Evolutionary conservation across 108 stramenopile species (phyloP).

Genomic region (Seminavis robusta): DNA sequence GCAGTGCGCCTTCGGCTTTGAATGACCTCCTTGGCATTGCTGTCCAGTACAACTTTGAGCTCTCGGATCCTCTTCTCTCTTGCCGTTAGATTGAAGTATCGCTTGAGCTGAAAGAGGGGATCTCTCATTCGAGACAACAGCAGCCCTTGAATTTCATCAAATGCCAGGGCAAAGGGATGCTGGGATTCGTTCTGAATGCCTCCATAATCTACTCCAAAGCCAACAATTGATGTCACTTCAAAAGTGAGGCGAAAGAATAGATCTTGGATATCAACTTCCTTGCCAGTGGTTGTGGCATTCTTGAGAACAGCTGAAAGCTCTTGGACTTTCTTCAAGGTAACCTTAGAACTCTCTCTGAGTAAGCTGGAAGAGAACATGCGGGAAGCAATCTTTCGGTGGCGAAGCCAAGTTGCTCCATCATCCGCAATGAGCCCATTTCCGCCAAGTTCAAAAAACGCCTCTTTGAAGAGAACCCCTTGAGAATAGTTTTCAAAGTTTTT

Average conservation of each 20-base stretch:
- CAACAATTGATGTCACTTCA: slow-evolving; percentile 41
- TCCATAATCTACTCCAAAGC: slow-evolving; percentile 38
- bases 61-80: slow-evolving; percentile 8
- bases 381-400: slow-evolving; percentile 58
- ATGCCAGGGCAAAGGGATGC: slow-evolving; percentile 27
- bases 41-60: slow-evolving; percentile 19
- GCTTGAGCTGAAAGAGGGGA: slow-evolving; percentile 22
- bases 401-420: slow-evolving; percentile 35
- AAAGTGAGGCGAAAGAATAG: slow-evolving; percentile 28
- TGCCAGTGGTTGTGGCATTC: slow-evolving; percentile 15
- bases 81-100: slow-evolving; percentile 1
- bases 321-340: slow-evolving; percentile 30
- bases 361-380: slow-evolving; percentile 24
- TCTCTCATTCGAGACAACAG: slow-evolving; percentile 22
- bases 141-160: slow-evolving; percentile 25
- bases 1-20: slow-evolving; percentile 16
- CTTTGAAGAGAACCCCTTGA: slow-evolving; percentile 42
- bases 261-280: slow-evolving; percentile 30
- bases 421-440: slow-evolving; percentile 26
- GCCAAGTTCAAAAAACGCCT: slow-evolving; percentile 47
- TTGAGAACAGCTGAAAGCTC: slow-evolving; percentile 41
- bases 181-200: slow-evolving; percentile 1
- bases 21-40: slow-evolving; percentile 26
- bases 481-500: slow-evolving; percentile 42
- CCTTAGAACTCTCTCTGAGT: slow-evolving; percentile 1